These are phyloP conservation scores for Phaeophleospora eucalypticola DNA, from an alignment of 2,329 filamentous ascomycete genomes.

Conservation along the genomic window DNA sequence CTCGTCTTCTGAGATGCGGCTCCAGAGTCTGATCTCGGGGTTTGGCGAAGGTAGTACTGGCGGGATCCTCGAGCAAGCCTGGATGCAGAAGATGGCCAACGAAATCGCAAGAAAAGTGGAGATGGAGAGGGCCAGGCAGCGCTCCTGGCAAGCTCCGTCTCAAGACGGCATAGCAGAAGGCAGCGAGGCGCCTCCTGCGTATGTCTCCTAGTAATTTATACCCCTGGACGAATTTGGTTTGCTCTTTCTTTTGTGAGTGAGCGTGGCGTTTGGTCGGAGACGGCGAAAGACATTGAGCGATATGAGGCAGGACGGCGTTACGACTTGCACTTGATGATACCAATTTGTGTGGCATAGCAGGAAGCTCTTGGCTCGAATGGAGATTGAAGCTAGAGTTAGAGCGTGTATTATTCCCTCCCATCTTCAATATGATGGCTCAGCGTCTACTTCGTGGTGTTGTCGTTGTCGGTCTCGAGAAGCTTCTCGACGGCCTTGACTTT, in stretches of 20 bases:
- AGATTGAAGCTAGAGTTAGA: not conserved
- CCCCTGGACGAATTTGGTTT: not conserved
- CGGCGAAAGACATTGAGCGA: not conserved
- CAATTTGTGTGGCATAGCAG: not conserved
- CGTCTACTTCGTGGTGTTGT: not conserved
- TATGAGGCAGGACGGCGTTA: conserved; percentile 5
- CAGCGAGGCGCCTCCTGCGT: conserved; percentile 34
- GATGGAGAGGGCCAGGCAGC: conserved; percentile 64
- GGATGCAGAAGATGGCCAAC: conserved; percentile 88
- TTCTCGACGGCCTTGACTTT: conserved; percentile 65
- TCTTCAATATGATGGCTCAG: not conserved
- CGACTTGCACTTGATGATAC: conserved; percentile 4
- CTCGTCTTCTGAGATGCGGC: conserved; percentile 15
- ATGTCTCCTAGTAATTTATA: conserved; percentile 26
- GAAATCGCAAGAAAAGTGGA: conserved; percentile 86
- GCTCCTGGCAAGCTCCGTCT: conserved; percentile 16
- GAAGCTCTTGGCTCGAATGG: not conserved
- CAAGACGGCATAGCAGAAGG: conserved; percentile 16
- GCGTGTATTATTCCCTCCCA: not conserved
- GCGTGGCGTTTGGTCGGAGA: conserved; percentile 5
- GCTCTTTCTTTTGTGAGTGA: not conserved
- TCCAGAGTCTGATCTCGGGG: conserved; percentile 22
- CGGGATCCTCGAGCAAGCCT: conserved; percentile 71
- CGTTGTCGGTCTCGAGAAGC: conserved; percentile 41
- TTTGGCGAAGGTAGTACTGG: conserved; percentile 32